Base-by-base conservation (phyloP, 164 flowering plant genomes). In the Paratinospora sagittata region DNA sequence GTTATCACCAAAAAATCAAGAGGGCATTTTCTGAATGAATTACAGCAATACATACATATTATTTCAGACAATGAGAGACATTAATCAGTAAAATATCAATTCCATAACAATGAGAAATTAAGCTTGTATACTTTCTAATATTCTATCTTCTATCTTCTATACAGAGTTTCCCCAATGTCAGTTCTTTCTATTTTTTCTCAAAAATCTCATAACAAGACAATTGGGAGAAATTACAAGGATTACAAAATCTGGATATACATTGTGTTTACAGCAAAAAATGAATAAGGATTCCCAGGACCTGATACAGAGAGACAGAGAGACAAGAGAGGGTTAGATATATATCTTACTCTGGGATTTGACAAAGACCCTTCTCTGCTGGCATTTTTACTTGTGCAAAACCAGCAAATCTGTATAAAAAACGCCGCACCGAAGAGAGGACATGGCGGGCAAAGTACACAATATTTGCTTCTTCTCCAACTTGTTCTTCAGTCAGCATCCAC, bases 191-290 rank as follows among this genome's bases (percentile, higher is more conserved):
- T 16, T 52, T 52, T 19, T n/a, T 52, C 58, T 39, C 10, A 7
- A 0, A 39, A 39, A 52, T 52, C 19, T 52, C 19, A 17, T 52
- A 52, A 5, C n/a, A 52, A 52, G 58, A 39, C 58, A 52, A 52
- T 52, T n/a, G 58, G 58, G 23, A 52, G 19, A n/a, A 52, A 52
- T 52, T 17, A 52, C 90, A 62, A 11, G 61, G 61, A 13, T 62
- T 10, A 62, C 65, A 62, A 62, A 62, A 62, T 62, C 65, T 62
- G 65, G 37, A 62, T 27, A 10, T 62, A 62, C 65, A 62, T 26
- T 27, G 65, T 62, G 65, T 9, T 62, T 62, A 62, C 34, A 26
- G 33, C 65, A 9, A 13, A 27, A 49, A 49, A 49, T 39, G 1
- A 39, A 39, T 49, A 2, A 49, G 0, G 65, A 21, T 27, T 62